Base-by-base conservation (phyloP, 2,329 filamentous ascomycete species). In the Aspergillus fumigatus region DNA sequence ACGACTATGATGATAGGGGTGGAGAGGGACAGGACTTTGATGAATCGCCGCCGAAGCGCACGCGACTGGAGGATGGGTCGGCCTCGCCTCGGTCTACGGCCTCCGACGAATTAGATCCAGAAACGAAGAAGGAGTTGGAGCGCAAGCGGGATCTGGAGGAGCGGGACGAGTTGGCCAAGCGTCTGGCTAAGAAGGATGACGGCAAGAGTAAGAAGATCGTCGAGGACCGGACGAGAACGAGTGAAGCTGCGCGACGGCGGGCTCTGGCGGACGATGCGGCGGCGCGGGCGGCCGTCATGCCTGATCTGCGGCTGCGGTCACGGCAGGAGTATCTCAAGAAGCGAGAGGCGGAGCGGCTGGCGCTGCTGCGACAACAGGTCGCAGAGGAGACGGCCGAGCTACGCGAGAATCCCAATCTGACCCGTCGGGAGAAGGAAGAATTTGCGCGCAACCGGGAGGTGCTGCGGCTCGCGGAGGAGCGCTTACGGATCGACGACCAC, bases 301-400 rank as follows among this genome's bases (percentile, higher is more conserved):
- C 87, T 2, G 92, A 95, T 59, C 75, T 97, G 19, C 84, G 94
- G 45, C 81, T 94, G 67, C 84, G 91, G 32, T 96, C 92, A 3
- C 85, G 94, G 59, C 92, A 97, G 69, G 88, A 94, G 63, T 99
- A 99, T 69, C 80, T 99, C 29, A 91, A 92, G 74, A 97, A 99
- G 79, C 84, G 94, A 61, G 92, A 97, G 71, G 80, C 88, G 0
- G 91, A 97, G 73, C 85, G 90, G 58, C 76, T 99, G 17, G 90
- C 90, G 0, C 77, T 99, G n/a, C 76, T 99, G 51, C 85, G 92
- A 32, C 90, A 89, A 67, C 93, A 97, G 69, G 94, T 99, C 2
- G 85, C 86, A 0, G 93, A 97, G 65, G 94, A 99, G 72, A 87
- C 87, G 1, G 85, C 88, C 23, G 92, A 97, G 70, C 74, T 95